Evolutionary conservation across 1,139 yeast genomes (phyloP).

Genomic region (Eremothecium coryli): DNA sequence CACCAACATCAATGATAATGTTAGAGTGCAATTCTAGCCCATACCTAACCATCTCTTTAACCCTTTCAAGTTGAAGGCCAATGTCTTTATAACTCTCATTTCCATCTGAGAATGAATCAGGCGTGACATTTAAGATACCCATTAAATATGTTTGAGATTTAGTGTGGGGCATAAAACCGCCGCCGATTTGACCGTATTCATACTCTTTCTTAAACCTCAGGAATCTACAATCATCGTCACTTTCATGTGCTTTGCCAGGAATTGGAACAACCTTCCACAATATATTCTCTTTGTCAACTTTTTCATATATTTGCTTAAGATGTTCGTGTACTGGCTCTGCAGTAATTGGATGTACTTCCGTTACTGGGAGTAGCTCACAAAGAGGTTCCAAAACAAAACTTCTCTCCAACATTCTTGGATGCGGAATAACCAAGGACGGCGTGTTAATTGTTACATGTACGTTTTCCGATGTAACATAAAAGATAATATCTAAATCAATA

Average conservation of each 20-base stretch:
- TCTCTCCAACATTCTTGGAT: constrained; percentile 77
- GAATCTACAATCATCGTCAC: constrained; percentile 9
- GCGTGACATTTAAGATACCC: constrained; percentile 86
- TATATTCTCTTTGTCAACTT: constrained; percentile 23
- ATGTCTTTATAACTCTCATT: constrained; percentile 38
- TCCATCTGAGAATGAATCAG: constrained; percentile 95
- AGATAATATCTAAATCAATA: constrained; percentile 77
- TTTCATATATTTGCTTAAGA: constrained; percentile 44
- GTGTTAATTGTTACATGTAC: constrained; percentile 36
- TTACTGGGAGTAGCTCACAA: constrained; percentile 65
- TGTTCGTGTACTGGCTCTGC: constrained; percentile 72
- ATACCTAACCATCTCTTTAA: constrained; percentile 39
- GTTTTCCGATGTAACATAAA: constrained; percentile 36
- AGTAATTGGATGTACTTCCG: constrained; percentile 64
- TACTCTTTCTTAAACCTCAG: constrained; percentile 19
- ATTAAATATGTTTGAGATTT: constrained; percentile 40
- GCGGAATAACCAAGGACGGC: constrained; percentile 65
- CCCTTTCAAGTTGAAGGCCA: constrained; percentile 35
- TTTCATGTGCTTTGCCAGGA: constrained; percentile 7
- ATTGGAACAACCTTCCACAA: constrained; percentile 25
- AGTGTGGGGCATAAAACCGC: constrained; percentile 17
- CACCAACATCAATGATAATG: constrained; percentile 79
- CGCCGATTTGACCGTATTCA: constrained; percentile 10
- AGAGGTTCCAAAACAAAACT: constrained; percentile 85
- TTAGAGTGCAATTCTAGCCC: constrained; percentile 60